Percentiles rank a stretch among this genome's conserved stretches.
These are phyloP conservation scores for Drosera spatulata DNA, from an alignment of 179 eudicot species.

Conservation along the genomic window DNA sequence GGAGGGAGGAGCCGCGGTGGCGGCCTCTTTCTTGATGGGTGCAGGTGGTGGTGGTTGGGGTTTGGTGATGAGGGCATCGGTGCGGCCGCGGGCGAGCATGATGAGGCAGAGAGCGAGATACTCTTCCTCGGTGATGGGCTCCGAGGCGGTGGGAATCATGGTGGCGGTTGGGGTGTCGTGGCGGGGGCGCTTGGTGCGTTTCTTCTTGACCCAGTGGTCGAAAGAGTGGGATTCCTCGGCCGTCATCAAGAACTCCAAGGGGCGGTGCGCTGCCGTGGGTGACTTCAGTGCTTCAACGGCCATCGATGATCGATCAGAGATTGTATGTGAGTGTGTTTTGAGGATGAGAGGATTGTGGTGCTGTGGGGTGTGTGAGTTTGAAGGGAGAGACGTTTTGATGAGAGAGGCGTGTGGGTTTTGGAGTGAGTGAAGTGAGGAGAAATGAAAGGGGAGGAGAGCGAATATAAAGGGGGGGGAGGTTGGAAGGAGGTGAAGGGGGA, in stretches of 20 bases:
- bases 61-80: not conserved
- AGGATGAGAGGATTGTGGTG: too few species aligned
- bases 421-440: too few species aligned
- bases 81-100: constrained; percentile 62
- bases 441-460: too few species aligned
- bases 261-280: constrained; percentile 30
- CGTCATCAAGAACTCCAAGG: constrained; percentile 15
- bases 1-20: constrained; percentile 6
- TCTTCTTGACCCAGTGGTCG: constrained; percentile 69
- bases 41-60: not conserved
- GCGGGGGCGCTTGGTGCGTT: constrained; percentile 57
- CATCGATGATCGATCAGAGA: constrained; percentile 13
- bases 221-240: constrained; percentile 10
- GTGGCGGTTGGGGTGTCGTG: too few species aligned
- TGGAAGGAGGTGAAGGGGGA: too few species aligned
- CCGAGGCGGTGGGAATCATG: too few species aligned
- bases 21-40: not conserved
- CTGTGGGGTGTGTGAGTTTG: too few species aligned
- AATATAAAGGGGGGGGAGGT: too few species aligned
- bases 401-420: too few species aligned
- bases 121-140: constrained; percentile 57
- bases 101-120: constrained; percentile 86
- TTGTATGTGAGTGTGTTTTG: not conserved
- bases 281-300: constrained; percentile 71
- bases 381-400: too few species aligned